phyloP scores from a whole-genome alignment of 1,284 basidiomycete species.

The Singerocomus rubriflavus region DNA sequence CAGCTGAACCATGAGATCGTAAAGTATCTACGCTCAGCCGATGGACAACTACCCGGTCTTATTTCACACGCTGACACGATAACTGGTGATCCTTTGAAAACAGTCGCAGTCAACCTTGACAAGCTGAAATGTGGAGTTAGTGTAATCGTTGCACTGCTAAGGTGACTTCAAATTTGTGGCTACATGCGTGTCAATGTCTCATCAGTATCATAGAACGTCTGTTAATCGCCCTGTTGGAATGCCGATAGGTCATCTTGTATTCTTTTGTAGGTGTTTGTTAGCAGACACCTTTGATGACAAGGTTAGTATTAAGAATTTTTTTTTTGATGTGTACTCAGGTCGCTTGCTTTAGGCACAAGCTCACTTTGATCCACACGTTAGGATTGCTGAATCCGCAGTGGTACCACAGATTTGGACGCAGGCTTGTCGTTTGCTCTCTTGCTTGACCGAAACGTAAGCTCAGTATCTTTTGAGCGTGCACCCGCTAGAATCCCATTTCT shows the following conservation, averaged over 20 bases:
- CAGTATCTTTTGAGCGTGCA: not conserved
- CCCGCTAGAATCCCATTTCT: conserved; percentile 8
- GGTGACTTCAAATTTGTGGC: conserved; percentile 31
- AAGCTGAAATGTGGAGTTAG: conserved; percentile 53
- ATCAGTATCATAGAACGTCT: conserved; percentile 42
- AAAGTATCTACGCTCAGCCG: conserved; percentile 1
- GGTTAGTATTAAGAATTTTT: conserved; percentile 33
- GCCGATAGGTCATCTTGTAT: conserved; percentile 62
- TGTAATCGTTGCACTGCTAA: conserved; percentile 53
- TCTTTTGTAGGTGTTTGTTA: conserved; percentile 52
- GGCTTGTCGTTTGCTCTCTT: conserved; percentile 50
- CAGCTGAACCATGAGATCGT: conserved; percentile 15
- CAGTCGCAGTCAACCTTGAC: conserved; percentile 57
- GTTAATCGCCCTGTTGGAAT: conserved; percentile 68
- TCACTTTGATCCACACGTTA: conserved; percentile 47
- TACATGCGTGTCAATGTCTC: conserved; percentile 2
- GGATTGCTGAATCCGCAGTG: conserved; percentile 51
- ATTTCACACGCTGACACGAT: conserved; percentile 10
- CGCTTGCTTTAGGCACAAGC: conserved; percentile 39
- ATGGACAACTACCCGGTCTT: conserved; percentile 12
- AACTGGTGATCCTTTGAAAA: conserved; percentile 37
- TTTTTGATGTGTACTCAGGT: conserved; percentile 7
- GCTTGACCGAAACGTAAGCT: conserved; percentile 49
- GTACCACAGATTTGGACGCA: conserved; percentile 53
- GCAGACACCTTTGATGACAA: conserved; percentile 56